Evolutionary conservation across 331 rosid genomes (phyloP), one percentile per base, ranked within the genome.

Genomic region (Telfairia occidentalis): DNA sequence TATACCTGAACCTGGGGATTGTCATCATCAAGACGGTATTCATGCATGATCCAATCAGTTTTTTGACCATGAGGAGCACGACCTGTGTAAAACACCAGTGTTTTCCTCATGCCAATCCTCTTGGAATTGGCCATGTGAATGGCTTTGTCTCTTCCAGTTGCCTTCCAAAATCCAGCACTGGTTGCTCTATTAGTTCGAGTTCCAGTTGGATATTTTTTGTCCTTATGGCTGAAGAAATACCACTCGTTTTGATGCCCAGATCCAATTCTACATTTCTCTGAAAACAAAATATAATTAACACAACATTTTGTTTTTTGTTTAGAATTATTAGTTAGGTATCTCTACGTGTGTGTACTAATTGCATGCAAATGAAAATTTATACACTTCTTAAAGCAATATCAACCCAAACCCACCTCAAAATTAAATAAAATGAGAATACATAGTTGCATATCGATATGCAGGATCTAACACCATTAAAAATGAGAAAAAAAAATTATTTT

Each of bases 11-110:
- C 77, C 19, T 87, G 87, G 1, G 84, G 75, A 38, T 72, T 85
- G 40, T 91, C 89, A 38, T 89, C 93, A 0, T 95, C 96, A 16
- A 95, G 97, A 78, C 98, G 98, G 16, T 90, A 91, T 75, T 95
- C 98, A 65, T 95, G 98, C 98, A 95, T 95, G 87, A 95, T 95
- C 98, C 98, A 95, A 42, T 95, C 98, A 40, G 96, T 91, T 79
- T 95, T 95, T 29, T 90, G 96, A 80, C 98, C 98, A 49, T 90
- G 97, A 66, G 98, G 98, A 65, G 98, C 98, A n/a, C 98, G 96
- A 13, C 98, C 98, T 7, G 96, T 95, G 84, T 95, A 95, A 84
- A 95, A 95, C 9, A 95, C 98, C 9, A 95, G 82, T 75, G 98
- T 95, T 83, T 95, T 95, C 82, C 98, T 95, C 98, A 95, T 95